These are phyloP conservation scores for Suillus spraguei DNA, from an alignment of 768 basidiomycete species.

Conservation along the genomic window DNA sequence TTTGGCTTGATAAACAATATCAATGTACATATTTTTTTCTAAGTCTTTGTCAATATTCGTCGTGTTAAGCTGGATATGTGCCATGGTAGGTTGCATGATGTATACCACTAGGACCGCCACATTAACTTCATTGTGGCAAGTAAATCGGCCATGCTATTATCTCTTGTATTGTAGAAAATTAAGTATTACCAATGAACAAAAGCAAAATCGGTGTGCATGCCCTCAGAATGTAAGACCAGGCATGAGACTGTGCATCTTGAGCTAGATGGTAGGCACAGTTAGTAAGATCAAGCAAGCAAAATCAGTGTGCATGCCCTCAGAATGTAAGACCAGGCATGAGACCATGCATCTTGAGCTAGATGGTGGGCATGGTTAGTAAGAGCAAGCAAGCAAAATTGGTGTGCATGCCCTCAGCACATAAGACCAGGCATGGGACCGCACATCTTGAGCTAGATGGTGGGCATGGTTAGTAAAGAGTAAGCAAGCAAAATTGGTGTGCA, in stretches of 20 bases:
- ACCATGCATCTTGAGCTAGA: slow-evolving; percentile 54
- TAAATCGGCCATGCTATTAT: too few species aligned
- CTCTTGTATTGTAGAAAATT: too few species aligned
- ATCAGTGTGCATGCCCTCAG: slow-evolving; percentile 46
- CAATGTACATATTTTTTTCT: too few species aligned
- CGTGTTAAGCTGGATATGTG: too few species aligned
- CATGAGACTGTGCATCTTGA: slow-evolving; percentile 74
- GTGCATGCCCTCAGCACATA: slow-evolving; percentile 76
- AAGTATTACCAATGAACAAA: too few species aligned
- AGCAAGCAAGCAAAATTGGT: slow-evolving; percentile 80
- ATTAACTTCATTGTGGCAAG: too few species aligned
- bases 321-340: slow-evolving; percentile 65
- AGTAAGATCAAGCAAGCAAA: too few species aligned
- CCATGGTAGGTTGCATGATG: too few species aligned
- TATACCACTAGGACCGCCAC: too few species aligned
- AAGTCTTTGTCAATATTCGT: too few species aligned
- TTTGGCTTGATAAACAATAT: too few species aligned
- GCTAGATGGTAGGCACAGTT: slow-evolving; percentile 76
- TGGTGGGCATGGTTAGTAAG: slow-evolving; percentile 72
- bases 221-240: slow-evolving; percentile 60
- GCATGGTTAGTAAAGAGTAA: slow-evolving; percentile 24
- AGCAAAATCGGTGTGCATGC: background rate
- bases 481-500: background rate
- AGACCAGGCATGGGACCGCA: slow-evolving; percentile 83
- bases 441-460: slow-evolving; percentile 57